Base-by-base conservation (phyloP, 2,329 filamentous ascomycete species). In the Capronia americana region DNA sequence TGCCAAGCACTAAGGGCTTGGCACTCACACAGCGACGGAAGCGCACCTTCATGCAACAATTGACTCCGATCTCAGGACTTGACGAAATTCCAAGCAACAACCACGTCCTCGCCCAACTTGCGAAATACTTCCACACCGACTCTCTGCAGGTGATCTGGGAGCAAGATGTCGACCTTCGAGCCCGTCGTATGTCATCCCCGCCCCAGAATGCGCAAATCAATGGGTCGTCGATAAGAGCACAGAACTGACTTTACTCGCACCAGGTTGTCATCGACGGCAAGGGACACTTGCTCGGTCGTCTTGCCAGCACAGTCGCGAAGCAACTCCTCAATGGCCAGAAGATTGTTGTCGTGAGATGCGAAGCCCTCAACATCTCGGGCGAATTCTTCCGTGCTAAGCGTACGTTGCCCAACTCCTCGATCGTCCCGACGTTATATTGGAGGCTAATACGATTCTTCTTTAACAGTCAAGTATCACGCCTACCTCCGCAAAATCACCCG, bases 341-440 rank as follows among this genome's bases (percentile, higher is more conserved):
- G 91, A 96, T 99, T 82, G 94, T 98, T 79, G 87, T 99, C 77
- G 95, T 99, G 82, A 92, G 95, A 88, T 96, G 92, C 86, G 95
- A 99, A 87, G 93, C 92, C 79, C 90, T 99, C 84, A 99, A 99
- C 90, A 99, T 99, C 89, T 99, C 95, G 77, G 95, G 95, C 86
- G 95, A 98, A 88, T 99, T 99, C 92, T 99, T 99, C 92, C 93
- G 95, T 84, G 90, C 94, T 77, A 99, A 99, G 91, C 91, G 95
- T 99, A 97, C 85, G 74, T 73, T 70, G 72, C 70, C 72, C 69
- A 72, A 73, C 59, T 24, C 32, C 24, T 44, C 28, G n/a, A 41
- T 20, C 23, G 48, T n/a, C n/a, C n/a, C n/a, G n/a, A n/a, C 8
- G 38, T 24, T 53, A 3, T 30, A 10, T 32, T 63, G 14, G 30